Evolutionary conservation across 495 filamentous ascomycete genomes (phyloP), one percentile per base, ranked within the genome.

Genomic region (Acidomyces sp.): DNA sequence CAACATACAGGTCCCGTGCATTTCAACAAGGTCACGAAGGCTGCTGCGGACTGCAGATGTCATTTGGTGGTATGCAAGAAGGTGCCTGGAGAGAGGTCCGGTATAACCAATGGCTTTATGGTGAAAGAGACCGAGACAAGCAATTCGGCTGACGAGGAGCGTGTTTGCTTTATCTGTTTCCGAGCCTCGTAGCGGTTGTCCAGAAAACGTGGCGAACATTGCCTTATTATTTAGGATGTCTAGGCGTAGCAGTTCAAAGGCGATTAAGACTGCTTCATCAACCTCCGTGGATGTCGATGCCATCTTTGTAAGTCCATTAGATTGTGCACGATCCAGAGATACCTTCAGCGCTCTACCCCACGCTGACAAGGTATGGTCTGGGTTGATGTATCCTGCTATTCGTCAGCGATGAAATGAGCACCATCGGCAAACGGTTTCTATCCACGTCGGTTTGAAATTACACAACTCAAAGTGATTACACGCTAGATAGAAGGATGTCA

Each of bases 21-120:
- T 78, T 61, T 99, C 92, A 23, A 87, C 62, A 28, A 94, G 61
- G 56, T 88, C 88, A 39, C 90, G 72, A 43, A 90, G 64, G 27
- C 74, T 73, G 38, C 74, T 67, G 15, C 87, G 83, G 23, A 94
- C 77, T 42, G 81, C 75, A 6, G 77, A 77, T 27, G 81, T 77
- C 44, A 95, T 66, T 0, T 85, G 85, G 44, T 85, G 82, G 63
- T 85, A 96, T 21, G 77, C 80, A 9, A 96, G 69, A 30, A 96
- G 68, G 51, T 90, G 82, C 54, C 87, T 77, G 66, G 82, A 94
- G 1, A 99, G 68, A 0, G 90, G 90, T 1, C 90, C 90, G 18
- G 90, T 95, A 60, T 93, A 99, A 18, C 92, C 87, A 51, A 87
- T 86, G 4, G 69, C 63, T 48, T 82, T 71, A 55, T 99, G 90